These are phyloP conservation scores for Lathyrus oleraceus DNA, from an alignment of 306 rosid genomes.

Conservation along the genomic window DNA sequence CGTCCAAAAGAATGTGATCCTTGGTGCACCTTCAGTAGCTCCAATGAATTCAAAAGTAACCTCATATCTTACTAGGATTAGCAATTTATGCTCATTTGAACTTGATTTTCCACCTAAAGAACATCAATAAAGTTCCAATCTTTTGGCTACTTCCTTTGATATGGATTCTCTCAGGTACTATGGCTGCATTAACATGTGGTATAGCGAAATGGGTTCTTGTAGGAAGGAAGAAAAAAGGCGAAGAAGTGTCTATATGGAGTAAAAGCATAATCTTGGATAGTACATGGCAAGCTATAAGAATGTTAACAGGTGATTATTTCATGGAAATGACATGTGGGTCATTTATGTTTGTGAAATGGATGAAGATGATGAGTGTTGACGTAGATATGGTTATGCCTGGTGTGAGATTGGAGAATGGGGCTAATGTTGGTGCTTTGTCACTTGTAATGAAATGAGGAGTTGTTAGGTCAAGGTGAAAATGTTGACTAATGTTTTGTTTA, in stretches of 20 bases:
- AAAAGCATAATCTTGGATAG: constrained; percentile 62
- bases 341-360: constrained; percentile 54
- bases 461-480: constrained; percentile 47
- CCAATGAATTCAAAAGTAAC: constrained; percentile 60
- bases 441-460: constrained; percentile 85
- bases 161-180: constrained; percentile 72
- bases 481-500: not conserved
- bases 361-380: constrained; percentile 85
- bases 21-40: constrained; percentile 90
- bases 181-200: constrained; percentile 63
- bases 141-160: constrained; percentile 62
- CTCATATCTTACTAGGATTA: constrained; percentile 55
- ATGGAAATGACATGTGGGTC: constrained; percentile 85
- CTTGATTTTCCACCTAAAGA: constrained; percentile 45
- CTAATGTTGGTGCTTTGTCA: constrained; percentile 58
- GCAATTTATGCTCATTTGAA: constrained; percentile 56
- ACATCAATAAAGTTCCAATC: constrained; percentile 41
- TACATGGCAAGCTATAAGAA: constrained; percentile 83
- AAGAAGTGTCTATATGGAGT: constrained; percentile 65
- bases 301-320: constrained; percentile 71
- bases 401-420: constrained; percentile 60
- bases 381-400: constrained; percentile 80
- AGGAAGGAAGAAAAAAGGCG: constrained; percentile 69
- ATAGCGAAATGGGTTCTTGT: constrained; percentile 66
- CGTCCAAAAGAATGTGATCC: constrained; percentile 70